phyloP scores from a whole-genome alignment of 208 protist species.

The Trypanosomatidae sp. region DNA sequence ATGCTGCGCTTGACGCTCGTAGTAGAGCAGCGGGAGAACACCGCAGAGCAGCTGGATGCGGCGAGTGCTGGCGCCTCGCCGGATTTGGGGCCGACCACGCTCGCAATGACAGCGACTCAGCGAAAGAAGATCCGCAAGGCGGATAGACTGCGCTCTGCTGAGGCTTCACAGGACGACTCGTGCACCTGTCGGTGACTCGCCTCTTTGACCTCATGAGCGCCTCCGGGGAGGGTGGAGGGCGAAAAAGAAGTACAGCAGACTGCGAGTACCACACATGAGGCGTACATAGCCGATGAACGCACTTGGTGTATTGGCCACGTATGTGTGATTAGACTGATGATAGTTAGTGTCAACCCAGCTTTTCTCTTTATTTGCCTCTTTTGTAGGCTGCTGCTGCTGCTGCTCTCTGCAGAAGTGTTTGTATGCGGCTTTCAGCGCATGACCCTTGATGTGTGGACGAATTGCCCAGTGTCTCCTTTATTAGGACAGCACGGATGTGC shows the following conservation, averaged over 20 bases:
- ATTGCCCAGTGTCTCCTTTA: not conserved
- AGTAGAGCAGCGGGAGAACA: slow-evolving; percentile 19
- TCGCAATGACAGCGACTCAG: slow-evolving; percentile 31
- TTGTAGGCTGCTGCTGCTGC: not conserved
- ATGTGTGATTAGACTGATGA: not conserved
- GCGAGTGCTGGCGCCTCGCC: slow-evolving; percentile 1
- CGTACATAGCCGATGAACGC: not conserved
- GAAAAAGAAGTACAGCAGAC: not conserved
- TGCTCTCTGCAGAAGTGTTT: not conserved
- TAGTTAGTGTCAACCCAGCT: not conserved
- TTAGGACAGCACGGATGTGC: not conserved
- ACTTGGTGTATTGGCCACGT: not conserved
- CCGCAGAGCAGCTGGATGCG: slow-evolving; percentile 6
- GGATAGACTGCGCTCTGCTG: not conserved
- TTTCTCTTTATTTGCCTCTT: not conserved
- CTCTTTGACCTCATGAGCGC: not conserved
- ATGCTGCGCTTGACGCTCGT: slow-evolving; percentile 20
- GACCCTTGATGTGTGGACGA: not conserved
- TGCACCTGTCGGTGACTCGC: not conserved
- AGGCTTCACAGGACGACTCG: slow-evolving; percentile 12
- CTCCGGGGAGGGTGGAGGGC: not conserved
- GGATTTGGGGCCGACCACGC: slow-evolving; percentile 4
- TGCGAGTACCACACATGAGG: not conserved
- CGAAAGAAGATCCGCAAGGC: slow-evolving; percentile 26
- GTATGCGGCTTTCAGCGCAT: not conserved